Conservation (phyloP, 148 eudicot genomes). For the Cornus florida region DNA sequence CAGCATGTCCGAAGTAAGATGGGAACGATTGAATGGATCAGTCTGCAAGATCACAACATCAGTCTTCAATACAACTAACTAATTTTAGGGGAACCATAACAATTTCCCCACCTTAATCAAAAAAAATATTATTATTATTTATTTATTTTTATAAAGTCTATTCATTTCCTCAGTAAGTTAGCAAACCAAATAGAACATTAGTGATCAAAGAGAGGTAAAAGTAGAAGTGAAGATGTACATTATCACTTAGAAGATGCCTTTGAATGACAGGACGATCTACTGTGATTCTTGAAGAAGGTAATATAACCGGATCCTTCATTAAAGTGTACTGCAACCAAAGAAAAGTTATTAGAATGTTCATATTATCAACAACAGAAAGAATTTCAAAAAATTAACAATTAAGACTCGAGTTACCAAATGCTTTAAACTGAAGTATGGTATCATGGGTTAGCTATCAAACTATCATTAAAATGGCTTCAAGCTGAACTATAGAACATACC, state of each 20-base stretch:
- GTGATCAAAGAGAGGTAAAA: neutral
- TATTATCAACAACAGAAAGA: neutral
- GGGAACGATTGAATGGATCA: slow-evolving; percentile 97
- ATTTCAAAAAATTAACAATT: neutral
- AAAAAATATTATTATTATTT: too few species aligned
- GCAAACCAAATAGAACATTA: neutral
- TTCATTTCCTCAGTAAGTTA: neutral
- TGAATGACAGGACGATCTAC: slow-evolving; percentile 90
- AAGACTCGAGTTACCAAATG: neutral
- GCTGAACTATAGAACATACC: slow-evolving; percentile 31
- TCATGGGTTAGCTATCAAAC: neutral
- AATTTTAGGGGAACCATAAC: too few species aligned
- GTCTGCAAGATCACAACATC: slow-evolving; percentile 51
- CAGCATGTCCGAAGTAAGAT: slow-evolving; percentile 83
- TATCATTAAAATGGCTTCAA: neutral
- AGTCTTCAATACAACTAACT: neutral
- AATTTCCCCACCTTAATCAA: too few species aligned
- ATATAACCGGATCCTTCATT: slow-evolving; percentile 93
- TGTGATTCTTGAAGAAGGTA: slow-evolving; percentile 86
- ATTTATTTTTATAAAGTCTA: neutral
- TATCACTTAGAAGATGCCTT: slow-evolving; percentile 95
- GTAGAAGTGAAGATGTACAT: neutral
- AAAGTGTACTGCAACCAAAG: slow-evolving; percentile 78
- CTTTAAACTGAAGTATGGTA: neutral
- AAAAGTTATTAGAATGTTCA: slow-evolving; percentile 6